Conservation (phyloP, 2,329 filamentous ascomycete species). For the Aspergillus hortae region DNA sequence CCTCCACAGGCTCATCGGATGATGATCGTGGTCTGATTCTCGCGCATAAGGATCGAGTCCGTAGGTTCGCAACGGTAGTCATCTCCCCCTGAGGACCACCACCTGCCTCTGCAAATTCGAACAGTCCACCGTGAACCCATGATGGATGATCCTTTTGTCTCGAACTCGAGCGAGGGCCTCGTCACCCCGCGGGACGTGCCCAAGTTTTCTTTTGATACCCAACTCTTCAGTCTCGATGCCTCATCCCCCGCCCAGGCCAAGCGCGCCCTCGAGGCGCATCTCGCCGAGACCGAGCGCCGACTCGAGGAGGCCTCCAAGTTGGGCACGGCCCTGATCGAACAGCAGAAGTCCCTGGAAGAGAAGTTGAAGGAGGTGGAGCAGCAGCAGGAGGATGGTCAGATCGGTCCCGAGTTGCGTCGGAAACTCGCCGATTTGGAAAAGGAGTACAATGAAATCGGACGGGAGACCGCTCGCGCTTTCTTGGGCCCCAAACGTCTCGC, state of each 20-base stretch:
- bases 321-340: slow-evolving; percentile 80
- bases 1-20: slow-evolving; percentile 18
- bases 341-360: slow-evolving; percentile 78
- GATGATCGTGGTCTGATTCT: slow-evolving; percentile 27
- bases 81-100: slow-evolving; percentile 7
- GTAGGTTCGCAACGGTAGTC: slow-evolving; percentile 19
- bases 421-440: slow-evolving; percentile 84
- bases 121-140: slow-evolving; percentile 16
- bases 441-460: slow-evolving; percentile 91
- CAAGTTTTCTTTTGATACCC: slow-evolving; percentile 80
- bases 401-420: slow-evolving; percentile 76
- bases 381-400: slow-evolving; percentile 69
- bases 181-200: slow-evolving; percentile 48
- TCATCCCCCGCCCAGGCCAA: slow-evolving; percentile 83
- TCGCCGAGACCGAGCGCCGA: slow-evolving; percentile 86
- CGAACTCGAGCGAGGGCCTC: slow-evolving; percentile 41
- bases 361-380: slow-evolving; percentile 81
- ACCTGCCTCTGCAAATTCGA: background rate
- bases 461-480: slow-evolving; percentile 84
- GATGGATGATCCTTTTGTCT: slow-evolving; percentile 58
- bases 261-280: slow-evolving; percentile 82
- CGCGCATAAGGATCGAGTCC: slow-evolving; percentile 16
- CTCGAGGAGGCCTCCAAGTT: slow-evolving; percentile 88
- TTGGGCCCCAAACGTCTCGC: slow-evolving; percentile 76
- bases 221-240: slow-evolving; percentile 75